Base-by-base conservation (phyloP, 192 early-diverging fungal genomes). In the Linderina pennispora region DNA sequence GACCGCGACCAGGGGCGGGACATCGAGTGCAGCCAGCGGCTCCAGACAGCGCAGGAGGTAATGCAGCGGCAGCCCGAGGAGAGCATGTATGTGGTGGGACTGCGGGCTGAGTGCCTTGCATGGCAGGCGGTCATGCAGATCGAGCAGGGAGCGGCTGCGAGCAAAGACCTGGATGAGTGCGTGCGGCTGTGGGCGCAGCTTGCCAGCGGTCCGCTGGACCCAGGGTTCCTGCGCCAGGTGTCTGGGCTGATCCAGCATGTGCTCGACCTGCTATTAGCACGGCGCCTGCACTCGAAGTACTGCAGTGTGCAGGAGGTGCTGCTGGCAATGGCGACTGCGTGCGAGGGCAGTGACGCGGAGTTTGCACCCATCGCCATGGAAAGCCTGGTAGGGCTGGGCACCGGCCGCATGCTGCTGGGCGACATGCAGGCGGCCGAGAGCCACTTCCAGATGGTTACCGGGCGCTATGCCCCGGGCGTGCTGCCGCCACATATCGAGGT, bases 401-500 rank as follows among this genome's bases (percentile, higher is more conserved):
- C 43, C 9, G 31, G 21, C 13, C 33, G 35, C 16, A 11, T 70
- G 13, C 41, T 62, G 10, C 32, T 43, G n/a, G 66, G 66, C 6
- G 35, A 45, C 23, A 15, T 36, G 7, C n/a, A 3, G 3, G 21
- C 37, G 14, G 68, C 61, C 0, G 46, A 21, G 15, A 34, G 37
- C 25, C 23, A 64, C 24, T 59, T 71, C 23, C 3, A 46, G 22
- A n/a, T 52, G 1, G 55, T 44, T 8, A 39, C 45, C 0, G 14
- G 26, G 23, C 68, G 68, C 17, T 71, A 58, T 41, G 52, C 51
- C 15, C 8, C 52, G 1, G 61, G 68, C 0, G 56, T 53, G 7
- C 45, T 71, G 18, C 68, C 68, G 2, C 40, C 33, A 0, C 60
- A 59, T 15, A 49, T 63, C 13, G 56, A 63, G 8, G 21, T 71